phyloP scores from a whole-genome alignment of 2,329 filamentous ascomycete genomes.

The Diaporthe sp. region DNA sequence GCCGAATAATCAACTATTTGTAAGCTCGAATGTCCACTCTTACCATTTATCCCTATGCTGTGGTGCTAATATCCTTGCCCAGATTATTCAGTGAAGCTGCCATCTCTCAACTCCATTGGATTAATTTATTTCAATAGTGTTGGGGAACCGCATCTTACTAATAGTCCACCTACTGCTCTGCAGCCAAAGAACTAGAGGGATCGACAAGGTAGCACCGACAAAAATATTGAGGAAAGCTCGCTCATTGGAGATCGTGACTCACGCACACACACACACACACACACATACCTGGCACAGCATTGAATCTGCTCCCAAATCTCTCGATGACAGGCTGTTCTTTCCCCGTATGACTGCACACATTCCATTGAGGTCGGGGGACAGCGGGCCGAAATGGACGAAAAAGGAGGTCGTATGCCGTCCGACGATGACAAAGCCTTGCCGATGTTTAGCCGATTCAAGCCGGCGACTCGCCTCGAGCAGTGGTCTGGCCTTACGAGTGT shows the following conservation, averaged over 20 bases:
- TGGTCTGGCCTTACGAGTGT: background rate
- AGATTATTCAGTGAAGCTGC: background rate
- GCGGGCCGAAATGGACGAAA: background rate
- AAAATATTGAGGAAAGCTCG: background rate
- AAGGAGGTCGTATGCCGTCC: background rate
- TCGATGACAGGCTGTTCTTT: background rate
- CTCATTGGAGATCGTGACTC: background rate
- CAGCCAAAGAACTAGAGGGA: background rate
- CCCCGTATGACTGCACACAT: background rate
- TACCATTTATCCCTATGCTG: background rate
- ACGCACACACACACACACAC: background rate
- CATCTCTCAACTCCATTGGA: background rate
- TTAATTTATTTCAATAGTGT: background rate
- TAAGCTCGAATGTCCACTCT: background rate
- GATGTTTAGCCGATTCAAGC: constrained; percentile 6
- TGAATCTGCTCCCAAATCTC: too few species aligned
- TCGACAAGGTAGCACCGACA: too few species aligned
- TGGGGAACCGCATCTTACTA: background rate
- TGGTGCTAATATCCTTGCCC: too few species aligned
- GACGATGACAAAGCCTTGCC: background rate
- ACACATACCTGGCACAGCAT: background rate
- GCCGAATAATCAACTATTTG: background rate
- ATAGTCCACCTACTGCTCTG: background rate
- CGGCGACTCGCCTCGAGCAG: background rate
- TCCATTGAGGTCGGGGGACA: background rate